Base-by-base conservation (phyloP, 2,329 filamentous ascomycete species). In the Chaetomium sp. region DNA sequence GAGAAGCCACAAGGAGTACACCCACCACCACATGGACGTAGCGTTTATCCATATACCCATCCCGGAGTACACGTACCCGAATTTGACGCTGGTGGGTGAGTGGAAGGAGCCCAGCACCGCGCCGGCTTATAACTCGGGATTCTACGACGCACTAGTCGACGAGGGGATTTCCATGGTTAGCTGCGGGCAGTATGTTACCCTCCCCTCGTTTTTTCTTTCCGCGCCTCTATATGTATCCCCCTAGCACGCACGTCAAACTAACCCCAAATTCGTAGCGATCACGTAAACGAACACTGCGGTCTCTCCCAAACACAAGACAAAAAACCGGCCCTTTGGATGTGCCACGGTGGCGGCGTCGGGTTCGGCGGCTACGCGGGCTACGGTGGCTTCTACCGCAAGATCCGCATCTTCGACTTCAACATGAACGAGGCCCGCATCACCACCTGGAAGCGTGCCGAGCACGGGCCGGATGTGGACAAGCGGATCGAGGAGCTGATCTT, bases 41-140 rank as follows among this genome's bases (percentile, higher is more conserved):
- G 92, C 95, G 0, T 99, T 99, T 75, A 96, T 99, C 68, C 95
- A 99, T 75, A 99, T 99, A 63, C 95, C 95, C 0, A 81, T 99
- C 3, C 93, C 95, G 0, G 95, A 99, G 76, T 97, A 97, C 73
- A 82, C 85, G 47, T 84, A 88, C 57, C 74, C 78, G 1, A 81
- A 85, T 2, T 85, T 90, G 38, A 80, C 80, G 2, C 79, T 81
- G 55, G 85, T 90, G 21, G 95, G 95, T 10, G 81, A 87, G 29
- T 95, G 89, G 87, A 87, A 85, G 61, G 95, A 99, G 75, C 83
- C 87, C 21, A 90, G 95, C 16, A 98, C 94, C 0, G 94, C 95
- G 0, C 95, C 95, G 0, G 82, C 82, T 0, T 97, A 90, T 77
- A 99, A 99, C 76, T 91, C 92, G 12, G 90, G 92, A n/a, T 98